A percentile compares a stretch with the other conserved stretches of the same genome.
These are phyloP conservation scores for Vitis cinerea DNA, from an alignment of 164 flowering plant species.

Conservation along the genomic window DNA sequence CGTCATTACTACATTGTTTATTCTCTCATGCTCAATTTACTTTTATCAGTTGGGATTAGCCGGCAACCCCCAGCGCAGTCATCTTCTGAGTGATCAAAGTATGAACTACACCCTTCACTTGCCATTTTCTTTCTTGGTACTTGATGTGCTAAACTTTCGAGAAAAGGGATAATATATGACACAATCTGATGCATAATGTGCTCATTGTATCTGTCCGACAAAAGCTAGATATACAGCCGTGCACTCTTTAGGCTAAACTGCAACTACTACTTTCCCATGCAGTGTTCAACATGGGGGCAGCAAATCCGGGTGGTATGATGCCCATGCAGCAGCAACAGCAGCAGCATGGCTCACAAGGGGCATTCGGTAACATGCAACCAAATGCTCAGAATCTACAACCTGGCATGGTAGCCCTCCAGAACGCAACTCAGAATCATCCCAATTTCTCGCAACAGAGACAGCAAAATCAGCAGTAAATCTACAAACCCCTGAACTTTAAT, in stretches of 20 bases:
- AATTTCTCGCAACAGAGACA: constrained; percentile 76
- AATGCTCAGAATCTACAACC: constrained; percentile 75
- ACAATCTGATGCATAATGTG: neutral
- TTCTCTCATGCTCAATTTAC: neutral
- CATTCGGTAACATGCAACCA: constrained; percentile 60
- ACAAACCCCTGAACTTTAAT: neutral
- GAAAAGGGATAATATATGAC: neutral
- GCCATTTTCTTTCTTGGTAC: neutral
- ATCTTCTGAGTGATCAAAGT: constrained; percentile 78
- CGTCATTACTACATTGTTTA: neutral
- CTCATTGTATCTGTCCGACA: neutral
- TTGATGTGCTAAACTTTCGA: neutral
- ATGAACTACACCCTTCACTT: constrained; percentile 23
- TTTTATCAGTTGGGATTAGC: constrained; percentile 57
- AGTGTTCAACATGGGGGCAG: constrained; percentile 87
- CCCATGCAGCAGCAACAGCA: constrained; percentile 57
- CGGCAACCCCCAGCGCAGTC: constrained; percentile 66
- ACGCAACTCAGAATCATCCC: constrained; percentile 54
- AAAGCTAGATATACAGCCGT: too few relatives aligned
- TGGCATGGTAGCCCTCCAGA: constrained; percentile 61
- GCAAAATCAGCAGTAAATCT: constrained; percentile 53
- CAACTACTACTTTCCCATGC: constrained; percentile 12
- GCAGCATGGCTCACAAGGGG: constrained; percentile 57
- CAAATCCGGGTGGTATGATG: constrained; percentile 63
- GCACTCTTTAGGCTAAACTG: too few relatives aligned